A percentile compares a stretch with the other conserved stretches of the same genome.
Evolutionary conservation across 139 green algal genomes (phyloP).

Genomic region (Asterochloris erici): DNA sequence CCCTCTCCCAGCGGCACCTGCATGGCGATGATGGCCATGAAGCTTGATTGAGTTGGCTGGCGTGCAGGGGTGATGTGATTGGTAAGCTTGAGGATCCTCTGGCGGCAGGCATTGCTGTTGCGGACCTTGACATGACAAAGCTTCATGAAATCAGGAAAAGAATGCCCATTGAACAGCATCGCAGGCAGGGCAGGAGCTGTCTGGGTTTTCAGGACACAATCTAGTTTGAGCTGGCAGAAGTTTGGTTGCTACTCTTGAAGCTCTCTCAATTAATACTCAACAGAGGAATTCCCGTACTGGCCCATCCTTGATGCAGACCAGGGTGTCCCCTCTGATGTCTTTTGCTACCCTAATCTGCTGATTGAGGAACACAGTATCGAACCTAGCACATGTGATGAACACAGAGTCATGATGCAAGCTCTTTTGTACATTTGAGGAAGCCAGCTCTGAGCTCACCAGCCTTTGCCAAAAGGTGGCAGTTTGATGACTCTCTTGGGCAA

Average conservation of each 20-base stretch:
- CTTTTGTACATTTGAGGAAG: not conserved
- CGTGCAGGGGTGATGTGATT: slow-evolving; percentile 78
- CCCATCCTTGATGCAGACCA: slow-evolving; percentile 63
- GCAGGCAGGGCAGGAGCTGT: slow-evolving; percentile 14
- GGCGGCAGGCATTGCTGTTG: slow-evolving; percentile 71
- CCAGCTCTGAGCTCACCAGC: slow-evolving; percentile 42
- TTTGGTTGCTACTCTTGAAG: too few relatives aligned
- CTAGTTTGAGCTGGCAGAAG: not conserved
- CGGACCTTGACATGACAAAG: slow-evolving; percentile 58
- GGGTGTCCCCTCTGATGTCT: slow-evolving; percentile 75
- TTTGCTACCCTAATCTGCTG: slow-evolving; percentile 60
- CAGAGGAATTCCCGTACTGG: slow-evolving; percentile 7
- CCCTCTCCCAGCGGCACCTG: slow-evolving; percentile 80
- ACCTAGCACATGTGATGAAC: slow-evolving; percentile 43
- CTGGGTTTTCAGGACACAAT: not conserved
- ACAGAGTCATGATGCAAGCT: not conserved
- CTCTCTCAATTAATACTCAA: too few relatives aligned
- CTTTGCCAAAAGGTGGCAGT: slow-evolving; percentile 78
- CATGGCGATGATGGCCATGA: not conserved
- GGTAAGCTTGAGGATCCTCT: slow-evolving; percentile 62
- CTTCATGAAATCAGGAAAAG: slow-evolving; percentile 5
- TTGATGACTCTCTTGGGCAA: slow-evolving; percentile 34
- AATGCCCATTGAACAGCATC: slow-evolving; percentile 26
- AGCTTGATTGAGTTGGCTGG: too few relatives aligned
- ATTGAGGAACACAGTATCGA: slow-evolving; percentile 84